A percentile compares a stretch with the other conserved stretches of the same genome.
Evolutionary conservation across 768 basidiomycete genomes (phyloP).

Genomic region (Lactarius quietus): DNA sequence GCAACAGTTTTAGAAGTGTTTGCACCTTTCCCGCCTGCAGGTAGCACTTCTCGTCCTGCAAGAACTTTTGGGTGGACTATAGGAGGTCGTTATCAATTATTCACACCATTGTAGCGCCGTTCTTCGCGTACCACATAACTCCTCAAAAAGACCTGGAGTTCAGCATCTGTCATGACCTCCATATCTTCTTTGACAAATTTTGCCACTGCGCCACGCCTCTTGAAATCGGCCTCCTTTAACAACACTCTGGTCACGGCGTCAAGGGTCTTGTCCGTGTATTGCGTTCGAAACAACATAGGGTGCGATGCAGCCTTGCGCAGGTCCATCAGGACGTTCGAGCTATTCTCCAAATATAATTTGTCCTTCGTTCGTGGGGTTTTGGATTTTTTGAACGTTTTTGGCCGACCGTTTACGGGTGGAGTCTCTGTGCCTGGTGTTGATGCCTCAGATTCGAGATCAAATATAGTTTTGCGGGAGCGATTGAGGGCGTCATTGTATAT

Average conservation of each 20-base stretch:
- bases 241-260: constrained; percentile 74
- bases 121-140: constrained; percentile 69
- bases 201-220: constrained; percentile 72
- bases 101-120: neutral
- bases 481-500: constrained; percentile 86
- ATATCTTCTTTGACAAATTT: constrained; percentile 95
- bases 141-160: constrained; percentile 81
- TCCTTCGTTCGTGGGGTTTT: constrained; percentile 49
- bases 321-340: constrained; percentile 95
- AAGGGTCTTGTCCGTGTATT: constrained; percentile 75
- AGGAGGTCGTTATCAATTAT: constrained; percentile 6
- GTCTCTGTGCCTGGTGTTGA: constrained; percentile 34
- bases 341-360: constrained; percentile 73
- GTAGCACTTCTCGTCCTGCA: constrained; percentile 71
- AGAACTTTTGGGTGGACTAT: constrained; percentile 69
- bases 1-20: constrained; percentile 66
- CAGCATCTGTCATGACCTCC: constrained; percentile 97
- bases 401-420: constrained; percentile 30
- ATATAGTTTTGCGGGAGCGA: constrained; percentile 76
- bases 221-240: constrained; percentile 90
- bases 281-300: constrained; percentile 90
- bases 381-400: constrained; percentile 45
- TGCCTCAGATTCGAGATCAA: constrained; percentile 41
- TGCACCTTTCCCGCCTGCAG: constrained; percentile 86
- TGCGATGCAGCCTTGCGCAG: constrained; percentile 94